Percentiles rank a stretch among this genome's conserved stretches.
Conservation (phyloP, 2,329 filamentous ascomycete species). For the Cordyceps cicadae region DNA sequence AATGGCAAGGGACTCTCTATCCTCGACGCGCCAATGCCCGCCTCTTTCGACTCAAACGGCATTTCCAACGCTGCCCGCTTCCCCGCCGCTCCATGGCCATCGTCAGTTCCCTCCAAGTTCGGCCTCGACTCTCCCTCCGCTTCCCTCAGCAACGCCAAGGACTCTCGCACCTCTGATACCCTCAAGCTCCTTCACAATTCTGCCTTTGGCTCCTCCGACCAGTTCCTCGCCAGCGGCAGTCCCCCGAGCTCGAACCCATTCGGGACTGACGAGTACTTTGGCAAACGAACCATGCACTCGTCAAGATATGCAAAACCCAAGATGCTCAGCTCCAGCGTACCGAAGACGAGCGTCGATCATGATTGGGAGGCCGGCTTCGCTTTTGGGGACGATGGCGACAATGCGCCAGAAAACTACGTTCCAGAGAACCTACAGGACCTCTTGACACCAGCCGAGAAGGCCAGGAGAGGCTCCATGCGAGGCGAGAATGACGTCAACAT, state of each 20-base stretch:
- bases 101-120: conserved; percentile 87
- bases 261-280: conserved; percentile 51
- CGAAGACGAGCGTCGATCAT: conserved; percentile 53
- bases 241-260: conserved; percentile 45
- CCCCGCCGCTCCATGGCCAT: conserved; percentile 69
- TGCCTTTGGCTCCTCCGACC: conserved; percentile 58
- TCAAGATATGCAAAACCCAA: conserved; percentile 60
- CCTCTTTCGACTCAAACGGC: conserved; percentile 93
- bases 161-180: conserved; percentile 53
- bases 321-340: conserved; percentile 60
- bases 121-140: conserved; percentile 78
- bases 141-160: conserved; percentile 53
- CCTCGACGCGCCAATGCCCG: conserved; percentile 82
- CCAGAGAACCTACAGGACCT: conserved; percentile 63
- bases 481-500: conserved; percentile 44
- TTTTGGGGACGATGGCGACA: conserved; percentile 59
- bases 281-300: conserved; percentile 64
- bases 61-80: conserved; percentile 86
- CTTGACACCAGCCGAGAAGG: conserved; percentile 59
- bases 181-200: conserved; percentile 59
- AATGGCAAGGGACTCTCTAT: conserved; percentile 71
- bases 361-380: conserved; percentile 63
- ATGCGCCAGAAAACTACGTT: conserved; percentile 49
- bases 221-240: conserved; percentile 45
- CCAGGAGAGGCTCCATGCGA: conserved; percentile 51